These are phyloP conservation scores for Aureobasidium uvarum DNA, from an alignment of 2,329 filamentous ascomycete species.

Conservation along the genomic window DNA sequence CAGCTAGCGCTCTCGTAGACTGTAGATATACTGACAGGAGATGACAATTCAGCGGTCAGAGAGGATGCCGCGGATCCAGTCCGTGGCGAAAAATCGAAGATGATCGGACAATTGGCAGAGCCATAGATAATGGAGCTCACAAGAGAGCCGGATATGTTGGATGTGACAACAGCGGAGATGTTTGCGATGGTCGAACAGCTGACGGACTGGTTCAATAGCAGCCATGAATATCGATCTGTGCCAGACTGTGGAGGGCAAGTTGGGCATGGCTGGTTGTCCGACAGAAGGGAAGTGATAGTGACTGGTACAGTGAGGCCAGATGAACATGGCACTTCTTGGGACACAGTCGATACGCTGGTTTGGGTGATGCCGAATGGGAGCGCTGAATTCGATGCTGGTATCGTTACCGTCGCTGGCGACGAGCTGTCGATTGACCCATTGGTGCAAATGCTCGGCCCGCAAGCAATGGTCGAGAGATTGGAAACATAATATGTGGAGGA, in stretches of 20 bases:
- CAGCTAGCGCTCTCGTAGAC: slow-evolving; percentile 3
- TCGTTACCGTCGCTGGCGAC: neutral
- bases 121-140: slow-evolving; percentile 2
- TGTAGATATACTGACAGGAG: neutral
- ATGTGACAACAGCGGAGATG: slow-evolving; percentile 13
- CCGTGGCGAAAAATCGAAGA: neutral
- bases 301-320: neutral
- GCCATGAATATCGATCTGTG: neutral
- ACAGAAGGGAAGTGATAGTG: neutral
- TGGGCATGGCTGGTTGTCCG: slow-evolving; percentile 4
- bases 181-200: slow-evolving; percentile 10
- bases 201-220: neutral
- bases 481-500: slow-evolving; percentile 24
- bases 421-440: neutral
- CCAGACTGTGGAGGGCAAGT: neutral
- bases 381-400: neutral
- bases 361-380: neutral
- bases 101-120: neutral
- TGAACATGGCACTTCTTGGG: neutral
- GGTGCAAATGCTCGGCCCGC: neutral
- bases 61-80: neutral
- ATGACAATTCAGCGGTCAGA: neutral
- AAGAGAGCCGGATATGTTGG: neutral
- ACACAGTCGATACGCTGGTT: slow-evolving; percentile 1
- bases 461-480: slow-evolving; percentile 16